Percentiles rank a stretch among this genome's conserved stretches.
These are phyloP conservation scores for Chytriomyces confervae DNA, from an alignment of 192 early-diverging fungal genomes.

Conservation along the genomic window DNA sequence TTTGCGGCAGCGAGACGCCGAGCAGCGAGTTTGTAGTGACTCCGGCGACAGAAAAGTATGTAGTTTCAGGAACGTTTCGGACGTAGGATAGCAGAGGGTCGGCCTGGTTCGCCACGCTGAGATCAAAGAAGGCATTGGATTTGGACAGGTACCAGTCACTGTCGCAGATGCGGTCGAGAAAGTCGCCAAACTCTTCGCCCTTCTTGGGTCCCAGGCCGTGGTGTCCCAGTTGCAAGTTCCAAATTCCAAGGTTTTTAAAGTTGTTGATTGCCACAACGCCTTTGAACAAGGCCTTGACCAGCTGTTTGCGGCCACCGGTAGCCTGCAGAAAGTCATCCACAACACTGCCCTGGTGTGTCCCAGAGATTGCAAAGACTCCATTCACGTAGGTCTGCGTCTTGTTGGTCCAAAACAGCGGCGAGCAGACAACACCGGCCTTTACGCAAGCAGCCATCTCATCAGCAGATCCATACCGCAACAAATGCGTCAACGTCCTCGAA, in stretches of 20 bases:
- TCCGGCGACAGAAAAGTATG: conserved; percentile 35
- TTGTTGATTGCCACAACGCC: conserved; percentile 25
- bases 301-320: not conserved
- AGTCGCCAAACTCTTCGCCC: conserved; percentile 11
- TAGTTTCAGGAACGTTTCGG: conserved; percentile 22
- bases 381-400: conserved; percentile 21
- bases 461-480: conserved; percentile 19
- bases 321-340: conserved; percentile 12
- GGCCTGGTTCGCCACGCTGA: not conserved
- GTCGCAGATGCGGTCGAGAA: conserved; percentile 18
- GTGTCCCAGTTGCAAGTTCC: conserved; percentile 35
- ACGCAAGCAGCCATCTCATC: conserved; percentile 33
- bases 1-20: not conserved
- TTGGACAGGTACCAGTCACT: conserved; percentile 21
- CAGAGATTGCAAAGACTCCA: conserved; percentile 1
- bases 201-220: conserved; percentile 28
- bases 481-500: conserved; percentile 13
- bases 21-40: conserved; percentile 2
- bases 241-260: not conserved
- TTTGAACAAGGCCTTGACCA: conserved; percentile 9
- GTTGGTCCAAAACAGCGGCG: conserved; percentile 37
- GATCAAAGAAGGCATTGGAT: conserved; percentile 37
- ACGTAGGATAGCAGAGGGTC: conserved; percentile 30
- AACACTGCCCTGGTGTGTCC: conserved; percentile 20
- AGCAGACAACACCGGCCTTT: conserved; percentile 10